Base-by-base conservation (phyloP, 345 rosid species). In the Corchorus olitorius region DNA sequence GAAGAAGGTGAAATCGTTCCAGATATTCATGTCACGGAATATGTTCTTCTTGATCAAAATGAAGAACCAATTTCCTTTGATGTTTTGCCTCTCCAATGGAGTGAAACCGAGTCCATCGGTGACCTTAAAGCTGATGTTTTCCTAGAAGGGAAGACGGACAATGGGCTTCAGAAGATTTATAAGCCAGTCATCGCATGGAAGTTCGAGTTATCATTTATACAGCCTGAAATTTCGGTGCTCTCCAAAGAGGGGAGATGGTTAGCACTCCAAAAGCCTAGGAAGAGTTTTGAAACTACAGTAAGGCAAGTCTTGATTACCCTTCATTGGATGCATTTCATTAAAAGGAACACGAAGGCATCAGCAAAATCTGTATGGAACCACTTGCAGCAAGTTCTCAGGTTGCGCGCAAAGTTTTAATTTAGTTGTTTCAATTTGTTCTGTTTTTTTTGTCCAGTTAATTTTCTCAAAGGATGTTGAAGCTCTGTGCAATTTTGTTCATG, bases 1-100 rank as follows among this genome's bases (percentile, higher is more conserved):
- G 92, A 89, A 52, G 92, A 89, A 78, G 83, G 83, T 5, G 90
- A 87, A 35, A 68, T 77, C 48, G 35, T 79, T 22, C 83, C 81
- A 3, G 72, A 80, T 43, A 52, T 34, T 6, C 70, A 76, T 22
- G 84, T 87, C 33, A 74, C 81, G 0, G 76, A 76, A 13, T 89
- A 87, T 64, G 69, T 78, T 68, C 81, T 87, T 63, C 76, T 82
- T 20, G 83, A 89, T 69, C 75, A 81, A 17, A 63, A 76, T 6
- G 74, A 79, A 1, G 20, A 22, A 17, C 86, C 78, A 0, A 39
- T 74, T 64, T 84, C 92, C 0, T 85, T 89, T 69, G 65, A 83
- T 5, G 35, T 15, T 55, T 75, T 89, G 73, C 92, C 88, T 14
- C 53, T 87, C 39, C 83, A 41, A 35, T 85, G 89, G 85, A 35